phyloP scores from a whole-genome alignment of 1,284 basidiomycete genomes.

The Ceratobasidium sp. region DNA sequence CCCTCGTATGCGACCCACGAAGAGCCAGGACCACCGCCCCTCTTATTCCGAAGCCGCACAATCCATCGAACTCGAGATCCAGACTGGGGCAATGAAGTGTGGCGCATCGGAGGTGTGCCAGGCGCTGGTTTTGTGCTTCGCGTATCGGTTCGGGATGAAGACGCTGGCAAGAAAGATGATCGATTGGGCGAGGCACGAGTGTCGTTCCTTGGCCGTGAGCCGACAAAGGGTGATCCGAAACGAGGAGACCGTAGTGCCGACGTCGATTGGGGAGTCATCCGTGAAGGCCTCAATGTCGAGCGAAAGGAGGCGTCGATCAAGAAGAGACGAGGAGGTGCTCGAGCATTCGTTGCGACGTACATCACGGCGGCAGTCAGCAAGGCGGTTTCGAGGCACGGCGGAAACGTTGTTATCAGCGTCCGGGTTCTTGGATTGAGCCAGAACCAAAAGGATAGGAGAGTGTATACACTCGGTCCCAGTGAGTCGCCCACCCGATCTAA shows the following conservation, averaged over 20 bases:
- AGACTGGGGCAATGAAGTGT: slow-evolving; percentile 50
- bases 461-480: slow-evolving; percentile 55
- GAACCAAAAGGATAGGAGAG: slow-evolving; percentile 49
- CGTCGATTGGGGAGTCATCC: slow-evolving; percentile 40
- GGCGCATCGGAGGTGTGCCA: slow-evolving; percentile 56
- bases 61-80: slow-evolving; percentile 51
- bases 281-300: slow-evolving; percentile 45
- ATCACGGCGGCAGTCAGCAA: slow-evolving; percentile 44
- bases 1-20: neutral
- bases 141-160: slow-evolving; percentile 54
- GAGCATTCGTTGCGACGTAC: slow-evolving; percentile 49
- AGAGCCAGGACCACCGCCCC: slow-evolving; percentile 41
- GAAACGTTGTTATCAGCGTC: slow-evolving; percentile 47
- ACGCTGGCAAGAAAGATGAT: slow-evolving; percentile 55
- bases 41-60: slow-evolving; percentile 54
- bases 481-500: slow-evolving; percentile 34
- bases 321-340: slow-evolving; percentile 51
- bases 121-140: slow-evolving; percentile 50
- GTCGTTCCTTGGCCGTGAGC: slow-evolving; percentile 32
- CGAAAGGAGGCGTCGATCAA: slow-evolving; percentile 48
- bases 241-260: slow-evolving; percentile 40
- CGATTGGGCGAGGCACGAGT: slow-evolving; percentile 51
- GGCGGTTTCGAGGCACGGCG: slow-evolving; percentile 45
- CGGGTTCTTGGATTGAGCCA: slow-evolving; percentile 51
- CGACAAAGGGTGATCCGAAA: neutral